Evolutionary conservation across 2,329 filamentous ascomycete genomes (phyloP).

Genomic region (Xylaria sp.): DNA sequence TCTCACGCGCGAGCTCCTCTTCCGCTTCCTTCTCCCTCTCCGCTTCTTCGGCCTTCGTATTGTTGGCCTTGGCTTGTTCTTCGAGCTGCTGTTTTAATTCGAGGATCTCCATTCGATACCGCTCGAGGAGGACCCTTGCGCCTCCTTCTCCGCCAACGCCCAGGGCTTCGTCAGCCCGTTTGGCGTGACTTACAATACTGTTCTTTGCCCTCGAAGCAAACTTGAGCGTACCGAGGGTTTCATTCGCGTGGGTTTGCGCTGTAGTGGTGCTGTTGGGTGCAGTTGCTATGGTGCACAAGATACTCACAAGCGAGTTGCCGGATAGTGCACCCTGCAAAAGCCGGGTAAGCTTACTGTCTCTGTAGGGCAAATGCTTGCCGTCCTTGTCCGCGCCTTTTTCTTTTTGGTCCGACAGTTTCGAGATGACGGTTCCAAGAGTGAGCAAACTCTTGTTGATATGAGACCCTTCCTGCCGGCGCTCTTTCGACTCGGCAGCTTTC

Average conservation of each 20-base stretch:
- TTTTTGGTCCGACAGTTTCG: slow-evolving; percentile 82
- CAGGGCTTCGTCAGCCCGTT: slow-evolving; percentile 85
- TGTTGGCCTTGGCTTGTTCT: slow-evolving; percentile 66
- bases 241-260: slow-evolving; percentile 69
- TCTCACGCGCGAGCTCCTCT: slow-evolving; percentile 67
- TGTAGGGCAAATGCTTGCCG: slow-evolving; percentile 87
- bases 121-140: slow-evolving; percentile 79
- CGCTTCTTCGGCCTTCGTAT: slow-evolving; percentile 57
- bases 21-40: slow-evolving; percentile 60
- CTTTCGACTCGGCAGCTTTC: slow-evolving; percentile 90
- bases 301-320: slow-evolving; percentile 90
- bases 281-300: slow-evolving; percentile 92
- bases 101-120: slow-evolving; percentile 88
- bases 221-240: slow-evolving; percentile 93
- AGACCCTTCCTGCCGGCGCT: slow-evolving; percentile 86
- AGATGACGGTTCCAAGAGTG: slow-evolving; percentile 91
- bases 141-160: slow-evolving; percentile 76
- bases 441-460: slow-evolving; percentile 98
- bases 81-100: slow-evolving; percentile 78
- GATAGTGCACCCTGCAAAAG: slow-evolving; percentile 88
- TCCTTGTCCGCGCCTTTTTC: slow-evolving; percentile 77
- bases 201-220: slow-evolving; percentile 97
- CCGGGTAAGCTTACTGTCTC: slow-evolving; percentile 94
- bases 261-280: slow-evolving; percentile 66
- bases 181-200: slow-evolving; percentile 94